These are phyloP conservation scores for Pichia sp. DNA, from an alignment of 1,139 yeast species.

Conservation along the genomic window DNA sequence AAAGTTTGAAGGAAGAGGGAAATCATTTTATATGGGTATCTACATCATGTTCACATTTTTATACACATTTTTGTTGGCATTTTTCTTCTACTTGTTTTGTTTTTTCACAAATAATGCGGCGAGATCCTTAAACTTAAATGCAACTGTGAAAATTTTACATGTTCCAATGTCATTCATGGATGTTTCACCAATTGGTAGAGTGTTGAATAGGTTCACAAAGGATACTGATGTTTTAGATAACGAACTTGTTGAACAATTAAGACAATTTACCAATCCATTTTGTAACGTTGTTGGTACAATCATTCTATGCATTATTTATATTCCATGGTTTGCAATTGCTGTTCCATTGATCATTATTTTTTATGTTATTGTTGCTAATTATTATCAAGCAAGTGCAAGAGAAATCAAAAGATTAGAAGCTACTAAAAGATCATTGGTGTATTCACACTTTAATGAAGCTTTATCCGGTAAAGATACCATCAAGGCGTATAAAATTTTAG, in stretches of 20 bases:
- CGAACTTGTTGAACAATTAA: slow-evolving; percentile 47
- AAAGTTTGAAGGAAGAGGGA: slow-evolving; percentile 42
- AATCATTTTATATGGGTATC: slow-evolving; percentile 64
- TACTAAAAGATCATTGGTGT: slow-evolving; percentile 64
- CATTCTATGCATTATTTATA: slow-evolving; percentile 60
- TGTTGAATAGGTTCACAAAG: slow-evolving; percentile 52
- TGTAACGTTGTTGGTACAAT: slow-evolving; percentile 57
- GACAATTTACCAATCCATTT: slow-evolving; percentile 42
- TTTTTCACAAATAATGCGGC: slow-evolving; percentile 47
- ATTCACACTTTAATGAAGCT: slow-evolving; percentile 70
- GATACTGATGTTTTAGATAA: slow-evolving; percentile 58
- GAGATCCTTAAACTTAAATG: slow-evolving; percentile 37
- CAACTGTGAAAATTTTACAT: slow-evolving; percentile 39
- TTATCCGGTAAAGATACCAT: slow-evolving; percentile 68
- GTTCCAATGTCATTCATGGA: slow-evolving; percentile 57
- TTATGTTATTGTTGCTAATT: slow-evolving; percentile 47
- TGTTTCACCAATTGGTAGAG: slow-evolving; percentile 55
- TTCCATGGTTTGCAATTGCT: slow-evolving; percentile 61
- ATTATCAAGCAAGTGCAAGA: slow-evolving; percentile 64
- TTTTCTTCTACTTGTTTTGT: slow-evolving; percentile 44
- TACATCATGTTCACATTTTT: slow-evolving; percentile 46
- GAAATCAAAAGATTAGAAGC: slow-evolving; percentile 83
- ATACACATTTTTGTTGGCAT: slow-evolving; percentile 33
- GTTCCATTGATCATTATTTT: slow-evolving; percentile 48
- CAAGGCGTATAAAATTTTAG: slow-evolving; percentile 42